These are phyloP conservation scores for Pyrus pyrifolia DNA, from an alignment of 306 rosid species.

Conservation along the genomic window DNA sequence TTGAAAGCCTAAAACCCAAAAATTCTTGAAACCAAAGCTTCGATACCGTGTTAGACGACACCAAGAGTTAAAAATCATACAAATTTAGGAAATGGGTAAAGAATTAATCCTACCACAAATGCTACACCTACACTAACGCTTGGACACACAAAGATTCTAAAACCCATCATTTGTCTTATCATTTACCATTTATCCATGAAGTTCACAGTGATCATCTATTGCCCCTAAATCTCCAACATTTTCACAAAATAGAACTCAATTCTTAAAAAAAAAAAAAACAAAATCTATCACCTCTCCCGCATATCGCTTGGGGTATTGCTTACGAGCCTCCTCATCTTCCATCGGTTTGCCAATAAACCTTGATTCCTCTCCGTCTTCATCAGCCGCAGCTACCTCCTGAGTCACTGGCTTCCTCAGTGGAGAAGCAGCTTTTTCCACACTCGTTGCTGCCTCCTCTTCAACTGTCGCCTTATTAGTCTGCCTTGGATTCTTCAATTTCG, in stretches of 20 bases:
- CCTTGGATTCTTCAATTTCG: not conserved
- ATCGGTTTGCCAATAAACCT: conserved; percentile 33
- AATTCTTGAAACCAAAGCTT: not conserved
- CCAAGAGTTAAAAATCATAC: too few species aligned
- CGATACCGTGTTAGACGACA: too few species aligned
- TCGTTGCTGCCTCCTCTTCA: too few species aligned
- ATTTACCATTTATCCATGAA: not conserved
- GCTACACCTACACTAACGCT: too few species aligned
- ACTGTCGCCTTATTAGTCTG: too few species aligned
- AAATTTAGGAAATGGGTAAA: too few species aligned
- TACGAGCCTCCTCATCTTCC: conserved; percentile 33
- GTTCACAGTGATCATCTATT: not conserved
- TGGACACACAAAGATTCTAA: too few species aligned
- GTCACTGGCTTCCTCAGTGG: not conserved
- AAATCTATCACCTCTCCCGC: conserved; percentile 16
- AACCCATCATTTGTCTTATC: too few species aligned
- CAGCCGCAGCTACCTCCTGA: not conserved
- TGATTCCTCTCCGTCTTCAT: not conserved
- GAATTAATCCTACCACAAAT: too few species aligned
- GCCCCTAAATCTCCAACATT: not conserved
- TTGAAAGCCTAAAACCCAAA: not conserved
- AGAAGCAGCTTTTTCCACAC: too few species aligned
- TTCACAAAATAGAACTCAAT: not conserved
- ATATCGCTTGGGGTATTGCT: conserved; percentile 59
- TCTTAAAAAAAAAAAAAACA: not conserved